Evolutionary conservation across 108 stramenopile species (phyloP).

Genomic region (Stephanodiscus minutulus): DNA sequence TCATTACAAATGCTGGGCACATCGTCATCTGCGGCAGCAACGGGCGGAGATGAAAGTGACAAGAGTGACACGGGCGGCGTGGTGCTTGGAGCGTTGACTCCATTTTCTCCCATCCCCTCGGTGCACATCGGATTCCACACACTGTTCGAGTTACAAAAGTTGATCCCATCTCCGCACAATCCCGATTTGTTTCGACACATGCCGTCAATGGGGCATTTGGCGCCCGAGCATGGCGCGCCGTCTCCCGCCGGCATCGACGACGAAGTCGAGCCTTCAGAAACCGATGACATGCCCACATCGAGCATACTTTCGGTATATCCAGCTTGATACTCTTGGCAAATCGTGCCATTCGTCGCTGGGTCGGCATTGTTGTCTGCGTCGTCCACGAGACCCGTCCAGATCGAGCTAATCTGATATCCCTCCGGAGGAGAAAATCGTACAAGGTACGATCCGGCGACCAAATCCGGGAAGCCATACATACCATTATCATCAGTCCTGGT

Average conservation of each 20-base stretch:
- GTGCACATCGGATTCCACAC: conserved; percentile 34
- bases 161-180: conserved; percentile 41
- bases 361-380: conserved; percentile 40
- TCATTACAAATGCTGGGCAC: conserved; percentile 28
- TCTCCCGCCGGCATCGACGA: conserved; percentile 22
- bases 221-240: conserved; percentile 44
- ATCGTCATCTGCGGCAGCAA: conserved; percentile 1
- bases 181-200: conserved; percentile 50
- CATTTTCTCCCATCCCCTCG: background rate
- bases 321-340: conserved; percentile 22
- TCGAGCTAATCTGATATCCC: conserved; percentile 12
- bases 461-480: conserved; percentile 40
- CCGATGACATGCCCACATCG: conserved; percentile 42
- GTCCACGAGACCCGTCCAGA: conserved; percentile 25
- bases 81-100: conserved; percentile 7
- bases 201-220: conserved; percentile 21
- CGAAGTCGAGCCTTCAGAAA: conserved; percentile 3
- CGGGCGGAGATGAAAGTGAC: background rate
- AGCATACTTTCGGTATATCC: conserved; percentile 21
- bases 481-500: conserved; percentile 42
- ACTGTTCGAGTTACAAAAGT: conserved; percentile 46
- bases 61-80: background rate
- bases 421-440: conserved; percentile 15
- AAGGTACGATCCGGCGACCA: conserved; percentile 25
- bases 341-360: conserved; percentile 27